These are phyloP conservation scores for Cladobotryum mycophilum DNA, from an alignment of 2,329 filamentous ascomycete genomes.

Conservation along the genomic window DNA sequence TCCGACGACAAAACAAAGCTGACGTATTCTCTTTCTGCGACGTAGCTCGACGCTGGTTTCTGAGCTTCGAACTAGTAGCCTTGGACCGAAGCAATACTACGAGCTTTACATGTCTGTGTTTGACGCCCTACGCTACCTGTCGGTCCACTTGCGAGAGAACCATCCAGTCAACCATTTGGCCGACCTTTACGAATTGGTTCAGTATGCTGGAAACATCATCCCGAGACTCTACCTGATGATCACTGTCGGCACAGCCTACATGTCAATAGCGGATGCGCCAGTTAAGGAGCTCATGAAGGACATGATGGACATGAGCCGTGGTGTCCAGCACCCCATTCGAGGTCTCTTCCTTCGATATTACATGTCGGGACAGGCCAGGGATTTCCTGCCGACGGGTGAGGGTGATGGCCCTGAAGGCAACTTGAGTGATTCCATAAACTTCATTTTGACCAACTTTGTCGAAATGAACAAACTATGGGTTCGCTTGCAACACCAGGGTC, in stretches of 20 bases:
- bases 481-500: slow-evolving; percentile 91
- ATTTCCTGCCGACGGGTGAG: slow-evolving; percentile 73
- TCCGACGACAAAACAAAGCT: slow-evolving; percentile 1
- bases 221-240: slow-evolving; percentile 98
- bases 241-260: slow-evolving; percentile 97
- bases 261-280: slow-evolving; percentile 95
- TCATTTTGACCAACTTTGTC: slow-evolving; percentile 96
- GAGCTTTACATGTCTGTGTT: slow-evolving; percentile 99
- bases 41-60: slow-evolving; percentile 90
- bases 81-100: slow-evolving; percentile 99
- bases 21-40: slow-evolving; percentile 11
- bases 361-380: slow-evolving; percentile 87
- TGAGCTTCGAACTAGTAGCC: slow-evolving; percentile 92
- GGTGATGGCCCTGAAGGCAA: slow-evolving; percentile 93
- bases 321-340: slow-evolving; percentile 93
- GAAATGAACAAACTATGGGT: slow-evolving; percentile 99
- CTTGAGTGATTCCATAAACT: slow-evolving; percentile 94
- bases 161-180: slow-evolving; percentile 97
- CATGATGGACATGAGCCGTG: slow-evolving; percentile 99
- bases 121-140: slow-evolving; percentile 92
- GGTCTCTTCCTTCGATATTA: slow-evolving; percentile 96
- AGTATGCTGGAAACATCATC: slow-evolving; percentile 97
- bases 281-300: slow-evolving; percentile 99
- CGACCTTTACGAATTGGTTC: slow-evolving; percentile 94
- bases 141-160: slow-evolving; percentile 92